Evolutionary conservation across 2,329 filamentous ascomycete genomes (phyloP).

Genomic region (Pseudocercospora macadamiae): DNA sequence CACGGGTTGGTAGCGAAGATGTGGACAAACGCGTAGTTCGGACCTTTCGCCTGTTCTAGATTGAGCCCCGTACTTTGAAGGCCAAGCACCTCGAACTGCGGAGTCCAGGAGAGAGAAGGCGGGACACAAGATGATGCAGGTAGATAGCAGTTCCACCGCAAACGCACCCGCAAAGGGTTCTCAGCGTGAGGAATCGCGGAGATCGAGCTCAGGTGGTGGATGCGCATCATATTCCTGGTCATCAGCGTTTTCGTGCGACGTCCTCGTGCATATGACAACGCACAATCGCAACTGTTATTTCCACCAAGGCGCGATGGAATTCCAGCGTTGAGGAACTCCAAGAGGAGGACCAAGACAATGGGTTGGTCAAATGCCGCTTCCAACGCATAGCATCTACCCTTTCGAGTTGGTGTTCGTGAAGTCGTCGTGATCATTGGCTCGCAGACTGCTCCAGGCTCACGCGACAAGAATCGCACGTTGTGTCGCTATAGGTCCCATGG

Average conservation of each 20-base stretch:
- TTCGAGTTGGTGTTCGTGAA: neutral
- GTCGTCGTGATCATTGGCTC: neutral
- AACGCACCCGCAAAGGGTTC: conserved; percentile 10
- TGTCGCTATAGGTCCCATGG: neutral
- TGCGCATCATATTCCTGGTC: conserved; percentile 4
- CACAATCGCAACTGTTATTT: conserved; percentile 1
- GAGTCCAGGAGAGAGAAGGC: neutral
- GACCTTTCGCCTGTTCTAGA: neutral
- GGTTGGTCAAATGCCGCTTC: neutral
- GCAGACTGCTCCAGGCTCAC: neutral
- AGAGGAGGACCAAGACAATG: neutral
- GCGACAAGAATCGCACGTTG: conserved; percentile 2
- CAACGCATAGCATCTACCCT: neutral
- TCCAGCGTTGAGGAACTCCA: no score
- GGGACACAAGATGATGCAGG: conserved; percentile 12
- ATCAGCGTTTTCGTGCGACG: neutral
- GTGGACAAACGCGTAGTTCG: neutral
- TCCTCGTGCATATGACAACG: conserved; percentile 4
- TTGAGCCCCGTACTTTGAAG: neutral
- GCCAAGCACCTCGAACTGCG: conserved; percentile 4
- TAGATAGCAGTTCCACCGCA: conserved; percentile 15
- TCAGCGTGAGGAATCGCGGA: neutral
- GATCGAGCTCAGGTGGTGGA: neutral
- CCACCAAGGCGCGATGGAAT: neutral
- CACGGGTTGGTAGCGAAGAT: neutral